Conservation (phyloP, 495 filamentous ascomycete genomes). For the Xylaria nigripes region DNA sequence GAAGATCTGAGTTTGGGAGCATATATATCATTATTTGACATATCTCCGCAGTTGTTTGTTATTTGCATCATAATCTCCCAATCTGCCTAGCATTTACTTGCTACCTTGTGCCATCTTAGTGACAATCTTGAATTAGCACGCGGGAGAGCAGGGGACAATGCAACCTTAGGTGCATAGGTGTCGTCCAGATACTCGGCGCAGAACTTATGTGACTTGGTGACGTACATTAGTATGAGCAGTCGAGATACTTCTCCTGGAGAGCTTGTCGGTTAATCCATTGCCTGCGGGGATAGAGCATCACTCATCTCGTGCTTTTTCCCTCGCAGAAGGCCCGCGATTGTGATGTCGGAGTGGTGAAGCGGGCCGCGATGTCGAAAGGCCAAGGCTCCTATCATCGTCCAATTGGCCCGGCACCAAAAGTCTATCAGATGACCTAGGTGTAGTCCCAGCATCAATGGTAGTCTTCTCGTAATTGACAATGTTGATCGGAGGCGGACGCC, state of each 20-base stretch:
- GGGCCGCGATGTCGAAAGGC: slow-evolving; percentile 58
- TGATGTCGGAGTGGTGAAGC: slow-evolving; percentile 53
- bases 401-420: slow-evolving; percentile 29
- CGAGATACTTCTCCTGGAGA: neutral
- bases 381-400: slow-evolving; percentile 45
- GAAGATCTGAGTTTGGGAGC: too few species aligned
- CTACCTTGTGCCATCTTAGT: neutral
- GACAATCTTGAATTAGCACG: neutral
- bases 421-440: slow-evolving; percentile 27
- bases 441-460: slow-evolving; percentile 40
- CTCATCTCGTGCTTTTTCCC: slow-evolving; percentile 33
- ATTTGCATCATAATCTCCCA: neutral
- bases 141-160: neutral
- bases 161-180: neutral
- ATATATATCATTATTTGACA: neutral
- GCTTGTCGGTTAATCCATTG: neutral
- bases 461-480: slow-evolving; percentile 72
- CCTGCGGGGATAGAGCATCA: slow-evolving; percentile 12
- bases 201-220: neutral
- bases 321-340: slow-evolving; percentile 35
- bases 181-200: neutral
- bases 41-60: neutral
- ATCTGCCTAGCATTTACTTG: neutral
- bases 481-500: slow-evolving; percentile 63
- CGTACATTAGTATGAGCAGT: neutral